Base-by-base conservation (phyloP, 129 eudicot species). In the Heracleum sosnowskyi region DNA sequence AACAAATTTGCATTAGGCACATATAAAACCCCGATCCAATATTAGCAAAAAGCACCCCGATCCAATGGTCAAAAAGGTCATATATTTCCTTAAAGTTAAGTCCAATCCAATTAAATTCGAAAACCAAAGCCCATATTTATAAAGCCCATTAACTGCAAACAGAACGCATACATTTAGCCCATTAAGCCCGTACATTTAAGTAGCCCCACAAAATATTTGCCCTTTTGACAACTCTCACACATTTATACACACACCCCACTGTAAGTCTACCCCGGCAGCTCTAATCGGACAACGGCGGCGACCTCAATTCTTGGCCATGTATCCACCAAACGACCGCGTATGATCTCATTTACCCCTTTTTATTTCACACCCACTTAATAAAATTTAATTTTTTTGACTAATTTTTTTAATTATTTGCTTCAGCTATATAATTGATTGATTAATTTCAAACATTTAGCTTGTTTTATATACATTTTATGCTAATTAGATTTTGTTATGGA, bases 321-420 rank as follows among this genome's bases (percentile, higher is more conserved):
- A 60, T 60, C 68, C 13, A n/a, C 68, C 31, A 60, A n/a, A n/a
- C 68, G 33, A 60, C 68, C 16, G 68, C 68, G 68, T 60, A 60
- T 60, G 68, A 60, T 60, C 68, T n/a, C 33, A 11, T 26, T 60
- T 26, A 60, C 17, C 33, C 31, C 33, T 60, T 22, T 60, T 0
- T 60, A 13, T 26, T 7, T 60, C 16, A 60, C 29, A 8, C 26
- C 10, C 9, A 3, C 29, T 55, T 49, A 2, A 7, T 55, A 2
- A 60, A n/a, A n/a, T n/a, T n/a, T 5, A 60, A 1, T n/a, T 10
- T 55, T 60, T 42, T 60, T 60, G 5, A 60, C 6, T 26, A 0
- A n/a, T 1, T n/a, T 60, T 2, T 60, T 2, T 0, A 10, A 3
- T 37, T 37, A 37, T 3, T 60, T 24, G 24, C 31, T 49, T 6